Evolutionary conservation across 768 basidiomycete species (phyloP), one percentile per base, ranked within the genome.

Genomic region (Grammothele lineata): DNA sequence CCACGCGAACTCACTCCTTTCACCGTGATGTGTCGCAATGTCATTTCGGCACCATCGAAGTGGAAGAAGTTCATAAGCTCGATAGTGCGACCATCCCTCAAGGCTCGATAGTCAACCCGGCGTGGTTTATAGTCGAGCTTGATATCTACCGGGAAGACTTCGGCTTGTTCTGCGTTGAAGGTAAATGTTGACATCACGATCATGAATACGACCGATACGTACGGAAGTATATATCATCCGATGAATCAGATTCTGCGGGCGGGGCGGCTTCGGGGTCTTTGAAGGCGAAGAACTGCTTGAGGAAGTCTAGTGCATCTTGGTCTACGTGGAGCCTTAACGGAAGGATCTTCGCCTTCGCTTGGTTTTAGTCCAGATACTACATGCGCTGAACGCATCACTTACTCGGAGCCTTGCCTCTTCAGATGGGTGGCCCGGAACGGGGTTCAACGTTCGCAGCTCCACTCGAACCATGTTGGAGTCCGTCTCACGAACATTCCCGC

Each of bases 11-110:
- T 61, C 63, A 97, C 94, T 24, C 96, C 96, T 50, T 85, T 81
- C 25, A 98, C 64, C 15, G 90, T 92, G 53, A 98, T 85, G 59
- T 96, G 93, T 47, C 96, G 76, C 43, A 99, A 66, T 0, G 93
- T 96, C 92, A 99, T 98, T 66, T 97, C 96, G 3, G 95, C 89
- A 0, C 92, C 94, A 57, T 98, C 96, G 55, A 98, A 99, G 67
- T 98, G 94, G 84, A 99, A 99, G 66, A 99, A 98, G 63, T 99
- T 99, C 95, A 99, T 98, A 37, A 99, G 68, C 62, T 99, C 96
- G 50, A 95, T 95, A 0, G 92, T 93, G 65, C 77, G 81, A 12
- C 96, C 96, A 51, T 93, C 87, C 32, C 83, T 78, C 47, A 99
- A 70, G 8, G 94, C 96, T 51, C 81, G 72, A 63, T 97, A 96